Evolutionary conservation across 176 grass and related monocot species (phyloP).

Genomic region (Carex scoparia): DNA sequence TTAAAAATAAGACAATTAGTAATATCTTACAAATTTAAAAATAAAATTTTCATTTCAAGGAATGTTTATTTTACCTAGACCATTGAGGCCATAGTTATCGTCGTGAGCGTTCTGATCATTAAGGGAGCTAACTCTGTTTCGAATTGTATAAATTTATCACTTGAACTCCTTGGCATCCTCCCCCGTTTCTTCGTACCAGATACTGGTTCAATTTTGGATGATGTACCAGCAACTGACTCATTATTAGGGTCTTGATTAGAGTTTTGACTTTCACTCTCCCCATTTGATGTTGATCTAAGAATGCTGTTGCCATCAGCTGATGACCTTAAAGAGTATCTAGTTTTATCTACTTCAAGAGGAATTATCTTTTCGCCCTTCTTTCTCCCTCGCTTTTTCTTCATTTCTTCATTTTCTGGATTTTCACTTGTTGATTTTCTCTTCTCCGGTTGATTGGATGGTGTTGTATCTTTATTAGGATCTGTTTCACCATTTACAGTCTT

Average conservation of each 20-base stretch:
- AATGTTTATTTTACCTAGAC: too few species aligned
- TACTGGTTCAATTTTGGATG: slow-evolving; percentile 8
- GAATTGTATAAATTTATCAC: slow-evolving; percentile 44
- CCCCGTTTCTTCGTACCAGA: slow-evolving; percentile 33
- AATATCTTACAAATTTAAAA: too few species aligned
- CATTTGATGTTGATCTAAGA: slow-evolving; percentile 51
- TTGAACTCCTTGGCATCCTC: slow-evolving; percentile 31
- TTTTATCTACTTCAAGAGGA: slow-evolving; percentile 1
- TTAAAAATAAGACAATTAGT: too few species aligned
- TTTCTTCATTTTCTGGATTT: slow-evolving; percentile 4
- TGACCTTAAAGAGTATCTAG: slow-evolving; percentile 62
- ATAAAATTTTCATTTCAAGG: too few species aligned
- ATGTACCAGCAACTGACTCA: slow-evolving; percentile 25
- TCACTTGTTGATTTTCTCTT: neutral
- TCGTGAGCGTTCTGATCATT: neutral
- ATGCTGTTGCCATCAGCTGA: slow-evolving; percentile 38
- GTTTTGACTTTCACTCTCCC: slow-evolving; percentile 22
- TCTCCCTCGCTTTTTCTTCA: slow-evolving; percentile 16
- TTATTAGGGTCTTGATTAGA: neutral
- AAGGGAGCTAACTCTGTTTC: slow-evolving; percentile 65
- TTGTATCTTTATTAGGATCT: slow-evolving; percentile 4
- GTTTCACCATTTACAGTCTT: neutral
- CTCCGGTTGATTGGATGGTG: slow-evolving; percentile 12
- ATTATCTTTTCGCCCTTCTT: slow-evolving; percentile 23
- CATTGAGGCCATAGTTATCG: too few species aligned